These are phyloP conservation scores for Suillus luteus DNA, from an alignment of 768 basidiomycete species.

Conservation along the genomic window DNA sequence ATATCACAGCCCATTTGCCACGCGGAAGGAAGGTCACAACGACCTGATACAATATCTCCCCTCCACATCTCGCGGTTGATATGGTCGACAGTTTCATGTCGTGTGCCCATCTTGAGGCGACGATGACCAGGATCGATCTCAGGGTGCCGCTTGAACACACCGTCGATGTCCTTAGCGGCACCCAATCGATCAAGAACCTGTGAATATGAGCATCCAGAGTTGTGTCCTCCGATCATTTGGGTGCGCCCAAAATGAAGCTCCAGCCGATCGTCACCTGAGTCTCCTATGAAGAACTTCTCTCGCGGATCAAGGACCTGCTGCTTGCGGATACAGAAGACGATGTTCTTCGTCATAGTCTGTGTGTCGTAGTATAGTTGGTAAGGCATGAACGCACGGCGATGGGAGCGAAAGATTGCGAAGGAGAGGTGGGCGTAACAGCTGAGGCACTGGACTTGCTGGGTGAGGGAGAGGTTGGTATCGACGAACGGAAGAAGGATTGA, in stretches of 20 bases:
- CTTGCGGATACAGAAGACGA: conserved; percentile 16
- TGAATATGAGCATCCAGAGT: conserved; percentile 20
- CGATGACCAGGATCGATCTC: conserved; percentile 18
- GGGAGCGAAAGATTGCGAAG: neutral
- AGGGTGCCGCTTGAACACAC: too few relatives aligned
- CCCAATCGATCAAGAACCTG: too few relatives aligned
- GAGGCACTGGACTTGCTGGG: neutral
- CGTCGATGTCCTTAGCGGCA: too few relatives aligned
- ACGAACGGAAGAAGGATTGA: neutral
- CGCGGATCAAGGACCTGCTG: conserved; percentile 19
- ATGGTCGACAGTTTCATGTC: conserved; percentile 22
- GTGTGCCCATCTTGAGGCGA: conserved; percentile 13
- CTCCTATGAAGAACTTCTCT: conserved; percentile 16
- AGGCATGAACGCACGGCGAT: conserved; percentile 29
- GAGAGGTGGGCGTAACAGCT: neutral
- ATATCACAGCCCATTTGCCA: neutral
- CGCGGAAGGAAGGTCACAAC: neutral
- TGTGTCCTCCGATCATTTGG: conserved; percentile 24
- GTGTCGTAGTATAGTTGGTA: conserved; percentile 26
- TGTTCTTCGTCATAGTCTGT: conserved; percentile 32
- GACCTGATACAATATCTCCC: neutral
- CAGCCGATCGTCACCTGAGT: conserved; percentile 32
- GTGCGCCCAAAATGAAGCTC: conserved; percentile 30
- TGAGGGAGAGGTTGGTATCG: neutral
- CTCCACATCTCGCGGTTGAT: neutral